A percentile compares a stretch with the other conserved stretches of the same genome.
Conservation (phyloP, 495 filamentous ascomycete species). For the Schizothecium vesticola region DNA sequence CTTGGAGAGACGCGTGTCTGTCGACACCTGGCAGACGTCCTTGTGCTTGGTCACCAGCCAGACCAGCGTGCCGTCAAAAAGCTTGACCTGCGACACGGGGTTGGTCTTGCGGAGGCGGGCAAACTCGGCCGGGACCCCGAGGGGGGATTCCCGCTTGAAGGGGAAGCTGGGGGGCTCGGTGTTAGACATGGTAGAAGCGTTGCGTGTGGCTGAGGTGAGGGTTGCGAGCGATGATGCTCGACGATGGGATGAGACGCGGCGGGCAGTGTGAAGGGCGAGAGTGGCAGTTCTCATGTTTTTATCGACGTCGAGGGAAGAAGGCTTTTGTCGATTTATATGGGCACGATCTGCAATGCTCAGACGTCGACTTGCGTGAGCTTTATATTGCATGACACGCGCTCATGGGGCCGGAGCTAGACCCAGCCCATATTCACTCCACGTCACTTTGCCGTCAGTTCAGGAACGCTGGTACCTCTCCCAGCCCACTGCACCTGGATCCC, state of each 20-base stretch:
- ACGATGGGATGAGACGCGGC: background rate
- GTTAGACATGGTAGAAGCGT: constrained; percentile 14
- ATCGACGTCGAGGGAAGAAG: background rate
- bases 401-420: no score
- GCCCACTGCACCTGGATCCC: no score
- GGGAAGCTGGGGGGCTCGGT: constrained; percentile 30
- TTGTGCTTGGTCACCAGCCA: constrained; percentile 44
- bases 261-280: background rate
- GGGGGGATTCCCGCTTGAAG: constrained; percentile 35
- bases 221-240: background rate
- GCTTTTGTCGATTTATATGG: background rate
- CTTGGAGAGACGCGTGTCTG: constrained; percentile 37
- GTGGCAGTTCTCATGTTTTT: background rate
- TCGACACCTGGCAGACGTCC: constrained; percentile 39
- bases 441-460: background rate
- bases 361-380: background rate
- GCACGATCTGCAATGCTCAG: background rate
- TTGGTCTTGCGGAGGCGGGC: constrained; percentile 32
- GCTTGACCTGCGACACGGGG: constrained; percentile 39
- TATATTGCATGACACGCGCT: background rate
- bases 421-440: no score
- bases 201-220: background rate
- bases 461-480: background rate
- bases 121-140: constrained; percentile 40
- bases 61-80: constrained; percentile 39